Evolutionary conservation across 225 moss, liverwort and hornwort genomes (phyloP).

Genomic region (Pseudoscleropodium purum): DNA sequence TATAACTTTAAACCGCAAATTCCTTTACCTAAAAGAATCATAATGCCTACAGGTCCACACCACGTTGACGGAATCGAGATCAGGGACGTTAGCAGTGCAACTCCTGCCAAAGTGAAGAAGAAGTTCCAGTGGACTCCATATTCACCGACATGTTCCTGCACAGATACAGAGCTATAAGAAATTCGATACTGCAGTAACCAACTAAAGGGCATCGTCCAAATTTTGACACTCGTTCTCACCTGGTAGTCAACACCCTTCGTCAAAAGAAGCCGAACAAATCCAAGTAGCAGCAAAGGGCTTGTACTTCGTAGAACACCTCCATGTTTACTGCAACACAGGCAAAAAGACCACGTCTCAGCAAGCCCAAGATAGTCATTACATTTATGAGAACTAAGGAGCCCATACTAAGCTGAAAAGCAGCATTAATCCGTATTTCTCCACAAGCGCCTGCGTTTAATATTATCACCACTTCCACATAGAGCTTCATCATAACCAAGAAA

Average conservation of each 20-base stretch:
- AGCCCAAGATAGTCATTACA: not conserved
- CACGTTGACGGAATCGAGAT: constrained; percentile 49
- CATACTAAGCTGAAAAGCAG: not conserved
- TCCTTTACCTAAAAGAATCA: constrained; percentile 54
- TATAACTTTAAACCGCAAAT: not conserved
- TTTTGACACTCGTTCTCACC: constrained; percentile 21
- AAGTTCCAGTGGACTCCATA: constrained; percentile 99
- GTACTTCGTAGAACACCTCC: constrained; percentile 67
- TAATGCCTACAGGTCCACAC: constrained; percentile 64
- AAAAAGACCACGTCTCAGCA: not conserved
- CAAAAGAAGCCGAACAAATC: constrained; percentile 67
- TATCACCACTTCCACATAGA: not conserved
- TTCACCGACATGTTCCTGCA: constrained; percentile 90
- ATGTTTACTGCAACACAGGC: constrained; percentile 38
- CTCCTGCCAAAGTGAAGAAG: constrained; percentile 88
- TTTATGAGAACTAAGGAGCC: not conserved
- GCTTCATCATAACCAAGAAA: not conserved
- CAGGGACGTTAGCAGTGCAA: constrained; percentile 72
- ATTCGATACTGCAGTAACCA: not conserved
- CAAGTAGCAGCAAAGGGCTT: constrained; percentile 78
- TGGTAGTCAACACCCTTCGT: constrained; percentile 94
- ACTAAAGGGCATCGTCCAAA: not conserved
- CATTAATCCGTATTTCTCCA: not conserved
- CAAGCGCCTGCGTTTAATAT: not conserved
- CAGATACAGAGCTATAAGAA: not conserved